Evolutionary conservation across 2,329 filamentous ascomycete species (phyloP).

Genomic region (Bipolaris cookei): DNA sequence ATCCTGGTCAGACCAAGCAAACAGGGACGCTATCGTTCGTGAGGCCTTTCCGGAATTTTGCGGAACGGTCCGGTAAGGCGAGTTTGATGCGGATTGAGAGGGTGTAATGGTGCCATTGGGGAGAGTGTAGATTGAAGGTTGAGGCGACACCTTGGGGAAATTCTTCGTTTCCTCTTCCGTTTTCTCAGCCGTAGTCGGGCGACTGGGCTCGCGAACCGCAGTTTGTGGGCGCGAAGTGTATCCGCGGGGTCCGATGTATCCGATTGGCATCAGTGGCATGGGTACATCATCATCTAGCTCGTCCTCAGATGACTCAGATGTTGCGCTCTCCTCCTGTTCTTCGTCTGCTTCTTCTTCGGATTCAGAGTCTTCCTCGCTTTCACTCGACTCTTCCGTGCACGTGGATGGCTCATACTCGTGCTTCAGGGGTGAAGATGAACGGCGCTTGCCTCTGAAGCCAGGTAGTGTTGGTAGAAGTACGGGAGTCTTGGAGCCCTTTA

Average conservation of each 20-base stretch:
- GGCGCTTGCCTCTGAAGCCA: slow-evolving; percentile 62
- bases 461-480: slow-evolving; percentile 57
- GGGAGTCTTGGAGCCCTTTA: slow-evolving; percentile 54
- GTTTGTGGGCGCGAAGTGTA: slow-evolving; percentile 22
- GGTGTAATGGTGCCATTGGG: slow-evolving; percentile 68
- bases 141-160: slow-evolving; percentile 54
- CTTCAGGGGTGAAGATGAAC: slow-evolving; percentile 91
- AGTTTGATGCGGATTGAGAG: slow-evolving; percentile 82
- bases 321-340: slow-evolving; percentile 58
- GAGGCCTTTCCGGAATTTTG: slow-evolving; percentile 58
- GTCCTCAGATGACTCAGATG: slow-evolving; percentile 62
- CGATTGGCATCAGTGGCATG: slow-evolving; percentile 46
- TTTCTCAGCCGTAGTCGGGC: slow-evolving; percentile 12
- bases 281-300: slow-evolving; percentile 60
- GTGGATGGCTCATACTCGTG: slow-evolving; percentile 94
- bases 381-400: slow-evolving; percentile 65
- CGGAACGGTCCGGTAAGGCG: slow-evolving; percentile 64
- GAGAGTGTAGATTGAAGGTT: slow-evolving; percentile 48
- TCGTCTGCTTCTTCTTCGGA: slow-evolving; percentile 50
- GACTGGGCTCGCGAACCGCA: slow-evolving; percentile 19
- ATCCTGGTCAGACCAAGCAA: slow-evolving; percentile 66
- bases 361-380: slow-evolving; percentile 61
- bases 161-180: slow-evolving; percentile 38
- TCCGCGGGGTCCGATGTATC: slow-evolving; percentile 27
- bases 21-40: slow-evolving; percentile 65